Evolutionary conservation across 495 filamentous ascomycete species (phyloP), one percentile per base, ranked within the genome.

Genomic region (Penicillium bialowiezense): DNA sequence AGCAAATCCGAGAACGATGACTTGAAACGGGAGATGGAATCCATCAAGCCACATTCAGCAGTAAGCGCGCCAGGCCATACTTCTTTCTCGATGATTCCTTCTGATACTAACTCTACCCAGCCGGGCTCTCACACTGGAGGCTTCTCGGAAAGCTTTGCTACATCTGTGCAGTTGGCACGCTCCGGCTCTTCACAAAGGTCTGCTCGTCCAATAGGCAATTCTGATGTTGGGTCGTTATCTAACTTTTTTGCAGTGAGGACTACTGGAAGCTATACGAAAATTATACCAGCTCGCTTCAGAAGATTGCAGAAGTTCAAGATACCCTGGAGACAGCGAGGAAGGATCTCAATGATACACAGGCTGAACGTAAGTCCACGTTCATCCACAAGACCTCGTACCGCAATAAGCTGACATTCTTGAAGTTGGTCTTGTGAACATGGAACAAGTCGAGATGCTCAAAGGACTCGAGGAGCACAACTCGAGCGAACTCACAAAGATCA

Each of bases 211-310:
- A 7, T 1, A 3, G 23, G 19, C 15, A 28, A 15, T 13, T 35
- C 12, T 14, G 17, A 26, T n/a, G 23, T 35, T 13, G 35, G 10
- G 21, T 35, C 35, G 8, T 19, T 32, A 49, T 34, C 62, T 73
- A 55, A 71, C 38, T 28, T 5, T 9, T 17, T 10, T 41, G 3
- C 17, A 74, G 75, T 52, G 72, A 76, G 32, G 68, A 74, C 19
- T 76, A 76, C 44, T 76, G 69, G 66, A 73, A 69, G 32, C 46
- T 76, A 42, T 75, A 75, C 40, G 74, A 76, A 26, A 70, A 71
- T 31, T 70, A 69, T 46, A 70, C 71, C 6, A 49, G 55, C 7
- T 52, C 62, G n/a, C 64, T 74, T 17, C 65, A 69, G 46, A 74
- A 69, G 51, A 62, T 72, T 40, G 64, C 65, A 21, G 72, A 73